Conservation (phyloP, 768 basidiomycete species). For the Tulasnella sp. region DNA sequence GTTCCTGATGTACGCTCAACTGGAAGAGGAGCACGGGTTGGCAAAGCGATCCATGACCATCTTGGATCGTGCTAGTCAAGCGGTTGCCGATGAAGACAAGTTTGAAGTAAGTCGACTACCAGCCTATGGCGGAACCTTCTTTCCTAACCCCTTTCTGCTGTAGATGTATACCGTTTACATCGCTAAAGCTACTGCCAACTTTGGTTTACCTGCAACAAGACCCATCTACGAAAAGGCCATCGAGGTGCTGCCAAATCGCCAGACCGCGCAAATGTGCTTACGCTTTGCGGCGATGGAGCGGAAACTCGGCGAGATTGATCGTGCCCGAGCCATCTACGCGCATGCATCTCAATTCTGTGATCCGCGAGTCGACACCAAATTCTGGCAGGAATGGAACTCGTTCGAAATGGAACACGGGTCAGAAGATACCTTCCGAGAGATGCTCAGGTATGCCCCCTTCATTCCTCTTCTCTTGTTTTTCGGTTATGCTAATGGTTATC, state of each 20-base stretch:
- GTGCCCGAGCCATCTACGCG: conserved; percentile 92
- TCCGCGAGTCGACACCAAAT: conserved; percentile 82
- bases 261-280: conserved; percentile 97
- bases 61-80: conserved; percentile 86
- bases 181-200: conserved; percentile 93
- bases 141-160: conserved; percentile 13
- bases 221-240: conserved; percentile 95
- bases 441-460: conserved; percentile 34
- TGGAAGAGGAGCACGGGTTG: conserved; percentile 92
- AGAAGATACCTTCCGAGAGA: conserved; percentile 86
- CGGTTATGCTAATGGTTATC: neutral
- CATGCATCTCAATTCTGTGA: conserved; percentile 99
- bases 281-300: conserved; percentile 94
- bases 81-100: conserved; percentile 84
- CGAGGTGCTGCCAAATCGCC: conserved; percentile 85
- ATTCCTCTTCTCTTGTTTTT: neutral
- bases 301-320: conserved; percentile 97
- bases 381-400: conserved; percentile 95
- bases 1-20: conserved; percentile 91
- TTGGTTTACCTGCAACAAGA: conserved; percentile 91
- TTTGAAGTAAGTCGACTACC: conserved; percentile 66
- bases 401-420: conserved; percentile 99
- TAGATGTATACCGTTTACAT: conserved; percentile 98
- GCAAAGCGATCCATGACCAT: conserved; percentile 96
- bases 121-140: conserved; percentile 20